Conservation (phyloP, 2,329 filamentous ascomycete genomes). For the Sporothrix pallida region DNA sequence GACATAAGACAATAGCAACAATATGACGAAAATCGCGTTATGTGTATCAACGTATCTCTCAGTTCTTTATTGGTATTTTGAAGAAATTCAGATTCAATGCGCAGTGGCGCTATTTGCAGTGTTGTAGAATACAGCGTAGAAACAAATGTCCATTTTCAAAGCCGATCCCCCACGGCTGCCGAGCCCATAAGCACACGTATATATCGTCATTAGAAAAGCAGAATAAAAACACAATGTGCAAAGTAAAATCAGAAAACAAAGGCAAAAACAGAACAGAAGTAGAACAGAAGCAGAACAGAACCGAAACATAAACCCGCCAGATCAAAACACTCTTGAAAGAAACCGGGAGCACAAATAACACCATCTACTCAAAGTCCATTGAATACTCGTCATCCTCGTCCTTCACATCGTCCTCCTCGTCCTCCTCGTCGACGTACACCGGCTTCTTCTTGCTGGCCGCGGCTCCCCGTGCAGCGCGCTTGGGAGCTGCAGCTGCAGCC, state of each 20-base stretch:
- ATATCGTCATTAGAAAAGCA: slow-evolving; percentile 1
- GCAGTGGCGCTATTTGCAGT: too few relatives aligned
- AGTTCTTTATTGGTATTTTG: too few relatives aligned
- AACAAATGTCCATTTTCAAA: slow-evolving; percentile 12
- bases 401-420: slow-evolving; percentile 44
- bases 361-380: slow-evolving; percentile 45
- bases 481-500: slow-evolving; percentile 13
- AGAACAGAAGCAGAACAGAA: background rate
- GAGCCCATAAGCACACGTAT: background rate
- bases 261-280: background rate
- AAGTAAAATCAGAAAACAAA: slow-evolving; percentile 35
- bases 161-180: background rate
- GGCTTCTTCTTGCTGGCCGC: slow-evolving; percentile 51
- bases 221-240: slow-evolving; percentile 2
- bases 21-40: too few relatives aligned
- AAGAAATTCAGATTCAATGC: too few relatives aligned
- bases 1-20: too few relatives aligned
- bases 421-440: slow-evolving; percentile 48
- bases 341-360: background rate
- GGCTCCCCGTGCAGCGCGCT: slow-evolving; percentile 50
- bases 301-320: background rate
- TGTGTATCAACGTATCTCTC: too few relatives aligned
- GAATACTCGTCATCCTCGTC: slow-evolving; percentile 48
- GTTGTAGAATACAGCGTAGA: background rate
- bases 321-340: background rate